Conservation (phyloP, 2,329 filamentous ascomycete species). For the Chaetomiaceae sp. region DNA sequence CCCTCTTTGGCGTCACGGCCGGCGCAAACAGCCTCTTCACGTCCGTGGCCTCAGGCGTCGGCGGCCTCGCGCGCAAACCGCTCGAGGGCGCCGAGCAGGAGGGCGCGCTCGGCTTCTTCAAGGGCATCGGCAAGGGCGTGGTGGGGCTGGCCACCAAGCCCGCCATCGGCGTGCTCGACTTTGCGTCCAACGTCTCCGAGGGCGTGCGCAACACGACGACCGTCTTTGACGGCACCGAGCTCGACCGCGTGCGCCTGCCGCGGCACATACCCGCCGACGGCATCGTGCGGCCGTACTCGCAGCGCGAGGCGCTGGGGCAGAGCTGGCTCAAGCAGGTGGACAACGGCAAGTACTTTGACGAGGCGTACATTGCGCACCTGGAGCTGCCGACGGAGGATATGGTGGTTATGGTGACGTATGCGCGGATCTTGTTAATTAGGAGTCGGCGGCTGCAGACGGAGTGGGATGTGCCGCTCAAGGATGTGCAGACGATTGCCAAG, state of each 20-base stretch:
- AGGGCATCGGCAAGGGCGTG: slow-evolving; percentile 93
- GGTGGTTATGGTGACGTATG: slow-evolving; percentile 83
- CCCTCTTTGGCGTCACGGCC: slow-evolving; percentile 90
- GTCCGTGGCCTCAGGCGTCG: slow-evolving; percentile 88
- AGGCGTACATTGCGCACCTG: slow-evolving; percentile 93
- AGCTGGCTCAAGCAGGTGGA: slow-evolving; percentile 99
- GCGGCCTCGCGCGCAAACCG: slow-evolving; percentile 87
- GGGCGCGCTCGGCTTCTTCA: slow-evolving; percentile 90
- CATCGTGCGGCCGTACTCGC: slow-evolving; percentile 88
- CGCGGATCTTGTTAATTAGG: slow-evolving; percentile 83
- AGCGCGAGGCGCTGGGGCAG: slow-evolving; percentile 91
- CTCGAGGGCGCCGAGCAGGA: slow-evolving; percentile 95
- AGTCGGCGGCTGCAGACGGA: slow-evolving; percentile 81
- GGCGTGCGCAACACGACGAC: slow-evolving; percentile 98
- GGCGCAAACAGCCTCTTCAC: slow-evolving; percentile 93
- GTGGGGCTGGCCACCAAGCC: slow-evolving; percentile 95
- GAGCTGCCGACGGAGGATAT: slow-evolving; percentile 86
- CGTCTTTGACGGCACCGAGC: slow-evolving; percentile 89
- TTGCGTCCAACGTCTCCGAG: slow-evolving; percentile 94
- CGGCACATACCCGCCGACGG: slow-evolving; percentile 91
- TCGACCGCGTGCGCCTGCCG: slow-evolving; percentile 90
- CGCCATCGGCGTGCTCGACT: slow-evolving; percentile 91
- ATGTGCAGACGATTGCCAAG: slow-evolving; percentile 95
- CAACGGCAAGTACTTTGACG: slow-evolving; percentile 96
- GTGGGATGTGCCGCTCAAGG: slow-evolving; percentile 94